phyloP scores from a whole-genome alignment of 129 eudicot species.

The Flaveria linearis region DNA sequence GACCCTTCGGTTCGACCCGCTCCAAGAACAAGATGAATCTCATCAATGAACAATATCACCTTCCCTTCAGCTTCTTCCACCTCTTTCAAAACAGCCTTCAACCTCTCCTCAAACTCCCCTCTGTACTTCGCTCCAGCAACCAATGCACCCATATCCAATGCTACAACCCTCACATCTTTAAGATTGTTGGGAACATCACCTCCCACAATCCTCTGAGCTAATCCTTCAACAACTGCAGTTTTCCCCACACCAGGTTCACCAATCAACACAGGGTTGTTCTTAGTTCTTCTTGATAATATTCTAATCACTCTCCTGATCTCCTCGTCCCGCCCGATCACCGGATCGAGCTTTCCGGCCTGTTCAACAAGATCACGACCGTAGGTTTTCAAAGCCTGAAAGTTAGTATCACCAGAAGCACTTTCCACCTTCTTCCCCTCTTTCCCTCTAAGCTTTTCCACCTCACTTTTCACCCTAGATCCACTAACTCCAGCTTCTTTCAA shows the following conservation, averaged over 20 bases:
- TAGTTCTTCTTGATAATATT: conserved; percentile 80
- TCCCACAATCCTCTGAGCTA: conserved; percentile 82
- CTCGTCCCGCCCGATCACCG: conserved; percentile 94
- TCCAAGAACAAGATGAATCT: conserved; percentile 81
- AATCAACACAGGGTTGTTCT: conserved; percentile 89
- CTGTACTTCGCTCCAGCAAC: conserved; percentile 87
- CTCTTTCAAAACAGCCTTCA: conserved; percentile 86
- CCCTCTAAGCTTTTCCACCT: conserved; percentile 80
- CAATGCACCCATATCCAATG: conserved; percentile 92
- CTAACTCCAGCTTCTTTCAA: conserved; percentile 84
- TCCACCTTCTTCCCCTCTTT: conserved; percentile 93
- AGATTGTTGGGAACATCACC: conserved; percentile 95
- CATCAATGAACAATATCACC: conserved; percentile 86
- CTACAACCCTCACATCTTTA: conserved; percentile 74
- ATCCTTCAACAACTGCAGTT: conserved; percentile 93
- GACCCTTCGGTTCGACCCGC: conserved; percentile 93
- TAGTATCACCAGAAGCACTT: conserved; percentile 86
- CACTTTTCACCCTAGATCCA: conserved; percentile 55
- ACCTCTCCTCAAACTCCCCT: conserved; percentile 89
- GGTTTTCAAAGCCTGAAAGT: conserved; percentile 79
- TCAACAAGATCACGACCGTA: conserved; percentile 96
- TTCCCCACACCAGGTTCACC: conserved; percentile 99
- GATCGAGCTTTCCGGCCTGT: conserved; percentile 91
- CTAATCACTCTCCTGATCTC: conserved; percentile 82
- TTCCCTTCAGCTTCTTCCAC: conserved; percentile 97